Base-by-base conservation (phyloP, 441 rosid genomes). In the Bocquillonia castaneifolia region DNA sequence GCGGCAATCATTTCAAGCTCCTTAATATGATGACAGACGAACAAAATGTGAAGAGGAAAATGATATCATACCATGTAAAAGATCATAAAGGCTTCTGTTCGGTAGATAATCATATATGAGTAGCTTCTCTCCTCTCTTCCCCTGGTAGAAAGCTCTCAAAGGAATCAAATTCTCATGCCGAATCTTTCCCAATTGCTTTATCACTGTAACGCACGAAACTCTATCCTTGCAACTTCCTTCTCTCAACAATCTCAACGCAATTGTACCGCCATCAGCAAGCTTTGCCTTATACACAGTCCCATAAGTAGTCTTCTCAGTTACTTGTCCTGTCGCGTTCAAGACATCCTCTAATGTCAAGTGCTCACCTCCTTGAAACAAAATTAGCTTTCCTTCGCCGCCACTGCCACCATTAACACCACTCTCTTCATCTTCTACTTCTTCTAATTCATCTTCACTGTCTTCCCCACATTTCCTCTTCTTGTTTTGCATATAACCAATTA, bases 261-360 rank as follows among this genome's bases (percentile, higher is more conserved):
- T 91, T 37, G 91, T 87, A 56, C 96, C 94, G 31, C 98, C 98
- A 78, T 86, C 97, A 8, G 83, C 82, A 50, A 93, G 94, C 81
- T 89, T 93, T 9, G 98, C 98, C 85, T 93, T 91, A 57, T 93
- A 93, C 20, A 89, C 90, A n/a, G 96, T 93, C 68, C 98, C 97
- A 59, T 93, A 93, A 59, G 80, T 86, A 12, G 97, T 90, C 82
- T 93, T 93, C 82, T 93, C 98, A 80, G 87, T 84, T 17, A 93
- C 97, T 61, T 90, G 97, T 13, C 98, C 98, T 0, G 98, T 93
- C 0, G 98, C 98, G 69, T 93, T 93, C 81, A 93, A 72, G 54
- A 93, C 98, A 76, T 90, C 98, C 53, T 89, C 98, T 32, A 93
- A 76, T 0, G 91, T 85, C 77, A 93, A 85, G 79, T 90, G 95